Base-by-base conservation (phyloP, 768 basidiomycete genomes). In the Infundibulicybe gibba region DNA sequence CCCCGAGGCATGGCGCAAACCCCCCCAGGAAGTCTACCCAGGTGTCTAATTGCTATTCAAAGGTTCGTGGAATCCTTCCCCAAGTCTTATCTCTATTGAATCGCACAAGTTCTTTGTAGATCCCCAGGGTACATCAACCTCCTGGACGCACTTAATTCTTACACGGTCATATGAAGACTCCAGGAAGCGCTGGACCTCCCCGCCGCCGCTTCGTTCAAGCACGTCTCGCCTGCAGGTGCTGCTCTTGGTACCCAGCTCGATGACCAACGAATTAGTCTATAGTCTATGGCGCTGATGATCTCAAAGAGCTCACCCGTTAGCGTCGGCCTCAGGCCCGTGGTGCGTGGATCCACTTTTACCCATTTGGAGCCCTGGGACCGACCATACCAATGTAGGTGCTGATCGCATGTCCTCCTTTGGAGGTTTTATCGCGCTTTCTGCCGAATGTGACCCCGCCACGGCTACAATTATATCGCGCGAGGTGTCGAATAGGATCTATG, bases 371-470 rank as follows among this genome's bases (percentile, higher is more conserved):
- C n/a, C 32, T 41, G 21, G 25, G 19, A 32, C 34, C 39, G 35
- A 46, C n/a, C n/a, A n/a, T 46, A 48, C 48, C 46, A 30, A 47
- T 53, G 5, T 54, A 90, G 90, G 94, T 47, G 95, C 97, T 17
- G 97, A 99, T 64, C 85, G 97, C 45, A 99, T 99, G 97, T 97
- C 95, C 1, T 97, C 95, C 2, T 99, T 98, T 63, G 97, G 97
- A 3, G 97, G 98, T 69, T 99, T 98, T 64, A 94, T 99, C 57
- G 94, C n/a, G n/a, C n/a, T n/a, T n/a, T n/a, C n/a, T n/a, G n/a
- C n/a, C n/a, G n/a, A n/a, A n/a, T n/a, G n/a, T 68, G 97, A 99
- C 61, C 72, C 94, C 32, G 87, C 91, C 1, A 98, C 97, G 8
- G 97, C 97, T 37, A 85, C 83, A 53, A 94, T 99, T 63, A 97